A percentile compares a stretch with the other conserved stretches of the same genome.
These are phyloP conservation scores for Orbilia javanica DNA, from an alignment of 2,329 filamentous ascomycete genomes.

Conservation along the genomic window DNA sequence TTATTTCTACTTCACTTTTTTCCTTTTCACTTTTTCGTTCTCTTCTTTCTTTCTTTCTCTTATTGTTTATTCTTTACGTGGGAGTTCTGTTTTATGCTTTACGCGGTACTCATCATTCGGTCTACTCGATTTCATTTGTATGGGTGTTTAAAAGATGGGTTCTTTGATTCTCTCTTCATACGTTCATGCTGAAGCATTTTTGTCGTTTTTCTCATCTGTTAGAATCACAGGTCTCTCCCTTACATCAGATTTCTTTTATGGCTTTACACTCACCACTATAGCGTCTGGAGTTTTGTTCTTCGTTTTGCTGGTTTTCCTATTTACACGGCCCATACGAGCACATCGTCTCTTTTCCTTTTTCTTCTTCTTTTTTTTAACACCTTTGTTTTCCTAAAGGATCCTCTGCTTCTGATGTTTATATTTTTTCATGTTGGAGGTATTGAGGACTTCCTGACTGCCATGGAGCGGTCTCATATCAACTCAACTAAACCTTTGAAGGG, in stretches of 20 bases:
- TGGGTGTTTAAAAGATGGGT: conserved; percentile 26
- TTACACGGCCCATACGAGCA: conserved; percentile 15
- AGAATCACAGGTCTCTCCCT: conserved; percentile 24
- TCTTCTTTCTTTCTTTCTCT: not conserved
- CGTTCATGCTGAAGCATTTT: conserved; percentile 26
- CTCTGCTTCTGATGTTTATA: conserved; percentile 31
- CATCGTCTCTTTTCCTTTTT: conserved; percentile 2
- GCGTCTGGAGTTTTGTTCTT: conserved; percentile 40
- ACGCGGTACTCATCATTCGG: conserved; percentile 19
- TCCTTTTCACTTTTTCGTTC: not conserved
- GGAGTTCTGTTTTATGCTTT: conserved; percentile 21
- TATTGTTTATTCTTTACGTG: conserved; percentile 4
- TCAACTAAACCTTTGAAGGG: not conserved
- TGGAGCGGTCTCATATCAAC: not conserved
- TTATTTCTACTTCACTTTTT: not conserved
- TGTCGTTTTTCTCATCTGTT: conserved; percentile 28
- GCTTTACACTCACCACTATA: conserved; percentile 22
- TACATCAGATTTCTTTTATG: conserved; percentile 4
- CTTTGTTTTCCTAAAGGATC: too few relatives aligned
- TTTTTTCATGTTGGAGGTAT: conserved; percentile 38
- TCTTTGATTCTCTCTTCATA: conserved; percentile 25
- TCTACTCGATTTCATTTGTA: conserved; percentile 36
- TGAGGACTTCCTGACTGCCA: conserved; percentile 21
- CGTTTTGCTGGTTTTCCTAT: not conserved
- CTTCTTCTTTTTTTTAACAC: not conserved